Evolutionary conservation across 495 filamentous ascomycete species (phyloP), one percentile per base, ranked within the genome.

Genomic region (Penicillium coprophilum): DNA sequence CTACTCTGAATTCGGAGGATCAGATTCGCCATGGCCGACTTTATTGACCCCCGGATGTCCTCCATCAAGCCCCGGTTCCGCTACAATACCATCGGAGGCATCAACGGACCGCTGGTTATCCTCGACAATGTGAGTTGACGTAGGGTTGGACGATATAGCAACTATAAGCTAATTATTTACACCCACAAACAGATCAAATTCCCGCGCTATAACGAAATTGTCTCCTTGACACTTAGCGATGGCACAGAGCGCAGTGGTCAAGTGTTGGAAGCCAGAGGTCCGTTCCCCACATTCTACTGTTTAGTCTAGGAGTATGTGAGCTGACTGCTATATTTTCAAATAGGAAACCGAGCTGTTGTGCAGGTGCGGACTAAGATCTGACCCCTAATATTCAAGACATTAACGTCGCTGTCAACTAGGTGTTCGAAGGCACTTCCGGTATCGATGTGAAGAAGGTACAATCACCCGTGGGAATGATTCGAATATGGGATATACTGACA

Each of bases 31-130:
- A 89, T 88, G 87, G 82, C 80, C 65, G 79, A 82, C 52, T 72
- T 77, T 46, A 61, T 80, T 67, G 90, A 96, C 74, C 88, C 90
- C 55, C 83, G 91, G 70, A 91, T 91, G 80, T 85, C 88, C 77
- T 81, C 77, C 64, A 82, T 96, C 70, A 83, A 87, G 72, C 92
- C 92, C 64, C 84, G 91, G 72, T 83, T 96, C 69, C 83, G 89
- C 57, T 99, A 99, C 81, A 99, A 99, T 80, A 99, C 94, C 58
- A 91, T 99, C 71, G 89, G 90, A 72, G 95, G 92, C 75, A 89
- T 97, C 73, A 99, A 97, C 77, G 95, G 94, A 46, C 94, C 94
- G 51, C 83, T 97, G 74, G 94, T 99, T 64, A 90, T 99, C 71
- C 82, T 99, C 47, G 95, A 97, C 68, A 91, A 95, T 81, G 92